phyloP scores from a whole-genome alignment of 352 stramenopile species.

The Phytophthora foliorum region DNA sequence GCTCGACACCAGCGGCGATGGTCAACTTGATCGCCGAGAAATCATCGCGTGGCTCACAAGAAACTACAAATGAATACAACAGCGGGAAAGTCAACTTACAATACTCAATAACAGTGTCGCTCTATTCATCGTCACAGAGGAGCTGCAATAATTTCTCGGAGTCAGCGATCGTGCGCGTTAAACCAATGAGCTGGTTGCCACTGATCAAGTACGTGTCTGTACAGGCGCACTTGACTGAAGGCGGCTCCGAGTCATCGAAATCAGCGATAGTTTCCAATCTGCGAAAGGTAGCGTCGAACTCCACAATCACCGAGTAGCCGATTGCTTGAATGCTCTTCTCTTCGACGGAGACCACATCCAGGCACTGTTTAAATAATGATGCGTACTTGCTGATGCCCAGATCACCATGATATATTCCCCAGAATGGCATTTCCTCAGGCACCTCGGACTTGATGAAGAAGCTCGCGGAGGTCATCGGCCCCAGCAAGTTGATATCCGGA shows the following conservation, averaged over 20 bases:
- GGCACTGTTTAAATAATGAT: slow-evolving; percentile 71
- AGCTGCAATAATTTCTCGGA: slow-evolving; percentile 83
- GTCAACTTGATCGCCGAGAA: slow-evolving; percentile 66
- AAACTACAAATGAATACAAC: slow-evolving; percentile 43
- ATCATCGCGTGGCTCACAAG: slow-evolving; percentile 66
- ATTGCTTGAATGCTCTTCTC: slow-evolving; percentile 77
- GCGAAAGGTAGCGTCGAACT: slow-evolving; percentile 77
- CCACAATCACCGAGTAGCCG: slow-evolving; percentile 80
- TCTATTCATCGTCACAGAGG: slow-evolving; percentile 57
- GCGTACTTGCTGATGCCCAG: slow-evolving; percentile 77
- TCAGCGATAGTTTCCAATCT: slow-evolving; percentile 42
- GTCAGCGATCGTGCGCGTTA: slow-evolving; percentile 85
- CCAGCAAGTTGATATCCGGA: slow-evolving; percentile 68
- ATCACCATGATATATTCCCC: slow-evolving; percentile 74
- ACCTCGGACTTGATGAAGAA: slow-evolving; percentile 87
- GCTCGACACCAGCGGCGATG: slow-evolving; percentile 70
- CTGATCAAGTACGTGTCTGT: slow-evolving; percentile 84
- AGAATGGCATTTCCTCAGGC: slow-evolving; percentile 83
- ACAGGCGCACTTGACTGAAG: slow-evolving; percentile 68
- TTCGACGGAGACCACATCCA: slow-evolving; percentile 65
- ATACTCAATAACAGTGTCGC: slow-evolving; percentile 30
- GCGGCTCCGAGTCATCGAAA: slow-evolving; percentile 34
- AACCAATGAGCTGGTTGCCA: slow-evolving; percentile 73
- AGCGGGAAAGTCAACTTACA: neutral
- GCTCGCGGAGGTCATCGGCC: slow-evolving; percentile 62